Evolutionary conservation across 129 eudicot genomes (phyloP).

Genomic region (Escallonia herrerae): DNA sequence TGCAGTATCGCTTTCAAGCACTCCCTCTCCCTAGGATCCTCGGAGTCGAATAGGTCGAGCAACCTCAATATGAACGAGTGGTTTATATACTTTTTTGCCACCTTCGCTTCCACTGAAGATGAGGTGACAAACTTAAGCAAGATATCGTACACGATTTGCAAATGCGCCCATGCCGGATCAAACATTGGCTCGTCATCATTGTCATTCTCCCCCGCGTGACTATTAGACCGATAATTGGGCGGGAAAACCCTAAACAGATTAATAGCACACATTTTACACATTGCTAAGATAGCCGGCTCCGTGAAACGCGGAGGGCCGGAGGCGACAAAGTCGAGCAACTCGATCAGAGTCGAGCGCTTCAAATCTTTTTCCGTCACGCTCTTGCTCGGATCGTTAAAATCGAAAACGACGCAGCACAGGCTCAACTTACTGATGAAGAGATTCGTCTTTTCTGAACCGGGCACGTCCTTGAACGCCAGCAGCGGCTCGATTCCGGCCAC

Average conservation of each 20-base stretch:
- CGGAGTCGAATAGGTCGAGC: constrained; percentile 54
- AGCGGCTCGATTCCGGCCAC: constrained; percentile 71
- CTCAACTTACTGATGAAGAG: constrained; percentile 55
- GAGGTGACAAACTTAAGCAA: constrained; percentile 62
- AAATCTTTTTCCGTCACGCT: constrained; percentile 50
- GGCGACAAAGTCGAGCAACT: constrained; percentile 54
- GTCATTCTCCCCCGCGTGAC: constrained; percentile 32
- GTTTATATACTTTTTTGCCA: constrained; percentile 48
- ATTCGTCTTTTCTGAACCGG: constrained; percentile 47
- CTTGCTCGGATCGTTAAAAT: constrained; percentile 40
- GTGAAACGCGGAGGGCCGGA: constrained; percentile 40
- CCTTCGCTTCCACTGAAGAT: constrained; percentile 46
- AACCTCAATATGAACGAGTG: constrained; percentile 37
- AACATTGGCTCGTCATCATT: constrained; percentile 56
- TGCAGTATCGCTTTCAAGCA: constrained; percentile 61
- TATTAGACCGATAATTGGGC: constrained; percentile 31
- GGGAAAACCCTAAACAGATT: constrained; percentile 61
- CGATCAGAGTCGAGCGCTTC: constrained; percentile 56
- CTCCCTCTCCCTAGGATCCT: constrained; percentile 69
- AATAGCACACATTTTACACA: constrained; percentile 56
- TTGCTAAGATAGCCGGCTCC: constrained; percentile 51
- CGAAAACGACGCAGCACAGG: constrained; percentile 63
- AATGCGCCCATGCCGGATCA: constrained; percentile 80
- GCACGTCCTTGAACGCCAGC: constrained; percentile 47
- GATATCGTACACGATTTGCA: constrained; percentile 67